Evolutionary conservation across 176 grass and related monocot species (phyloP).

Genomic region (Rhynchospora tenuis): DNA sequence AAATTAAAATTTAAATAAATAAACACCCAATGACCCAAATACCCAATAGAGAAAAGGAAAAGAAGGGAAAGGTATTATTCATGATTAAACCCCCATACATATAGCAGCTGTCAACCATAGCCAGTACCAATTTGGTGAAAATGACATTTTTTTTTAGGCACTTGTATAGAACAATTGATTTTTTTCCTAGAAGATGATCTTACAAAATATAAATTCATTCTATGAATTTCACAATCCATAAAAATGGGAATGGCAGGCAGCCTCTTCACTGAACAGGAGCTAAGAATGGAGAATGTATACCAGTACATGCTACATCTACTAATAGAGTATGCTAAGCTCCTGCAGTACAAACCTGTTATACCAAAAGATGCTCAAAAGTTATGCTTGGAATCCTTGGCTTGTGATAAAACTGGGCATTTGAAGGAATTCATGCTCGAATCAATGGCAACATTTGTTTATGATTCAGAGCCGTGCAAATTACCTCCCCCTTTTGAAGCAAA

Average conservation of each 20-base stretch:
- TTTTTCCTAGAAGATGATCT: background rate
- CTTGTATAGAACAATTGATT: background rate
- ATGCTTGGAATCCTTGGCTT: conserved; percentile 43
- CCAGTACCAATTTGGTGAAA: background rate
- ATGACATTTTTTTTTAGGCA: background rate
- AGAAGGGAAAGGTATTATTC: background rate
- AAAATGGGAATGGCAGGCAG: conserved; percentile 38
- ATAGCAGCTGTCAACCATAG: background rate
- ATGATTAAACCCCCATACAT: background rate
- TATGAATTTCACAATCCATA: conserved; percentile 6
- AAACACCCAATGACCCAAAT: background rate
- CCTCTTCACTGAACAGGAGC: conserved; percentile 36
- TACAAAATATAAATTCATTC: background rate
- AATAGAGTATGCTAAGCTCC: conserved; percentile 48
- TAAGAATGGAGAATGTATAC: conserved; percentile 58
- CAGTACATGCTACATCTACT: conserved; percentile 73
- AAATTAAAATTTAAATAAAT: background rate
- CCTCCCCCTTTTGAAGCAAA: conserved; percentile 29
- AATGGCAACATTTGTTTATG: conserved; percentile 22
- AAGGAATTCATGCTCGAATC: conserved; percentile 37
- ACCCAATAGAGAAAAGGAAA: background rate
- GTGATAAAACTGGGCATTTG: background rate
- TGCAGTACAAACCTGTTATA: conserved; percentile 40
- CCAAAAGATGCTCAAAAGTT: conserved; percentile 41
- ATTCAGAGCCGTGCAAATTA: conserved; percentile 33